Conservation (phyloP, 1,284 basidiomycete species). For the Athelia psychrophila region DNA sequence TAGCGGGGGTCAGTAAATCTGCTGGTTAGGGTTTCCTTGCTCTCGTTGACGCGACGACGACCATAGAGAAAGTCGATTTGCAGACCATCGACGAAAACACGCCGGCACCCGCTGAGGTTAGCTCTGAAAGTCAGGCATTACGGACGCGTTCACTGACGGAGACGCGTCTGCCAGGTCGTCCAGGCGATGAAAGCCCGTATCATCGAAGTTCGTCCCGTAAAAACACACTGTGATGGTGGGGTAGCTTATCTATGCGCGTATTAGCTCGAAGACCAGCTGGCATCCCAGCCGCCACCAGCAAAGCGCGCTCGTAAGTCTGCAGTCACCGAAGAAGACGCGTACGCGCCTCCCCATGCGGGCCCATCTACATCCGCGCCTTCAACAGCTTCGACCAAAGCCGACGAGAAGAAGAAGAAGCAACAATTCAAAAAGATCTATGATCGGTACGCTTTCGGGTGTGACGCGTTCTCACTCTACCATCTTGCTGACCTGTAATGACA, state of each 20-base stretch:
- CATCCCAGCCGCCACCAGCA: constrained; percentile 22
- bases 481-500: neutral
- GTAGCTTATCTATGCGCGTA: neutral
- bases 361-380: constrained; percentile 12
- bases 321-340: constrained; percentile 12
- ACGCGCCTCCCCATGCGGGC: constrained; percentile 4
- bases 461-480: neutral
- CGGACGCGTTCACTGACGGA: neutral
- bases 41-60: neutral
- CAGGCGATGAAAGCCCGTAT: constrained; percentile 36
- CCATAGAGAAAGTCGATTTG: constrained; percentile 19
- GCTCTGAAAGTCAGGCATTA: constrained; percentile 3
- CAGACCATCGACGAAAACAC: neutral
- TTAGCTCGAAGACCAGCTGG: constrained; percentile 37
- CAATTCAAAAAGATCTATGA: constrained; percentile 39
- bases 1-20: constrained; percentile 13
- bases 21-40: neutral
- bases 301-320: constrained; percentile 24
- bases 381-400: constrained; percentile 26
- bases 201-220: constrained; percentile 22
- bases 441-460: constrained; percentile 18
- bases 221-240: too few species aligned
- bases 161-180: constrained; percentile 22
- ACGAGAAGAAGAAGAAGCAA: constrained; percentile 37
- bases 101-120: neutral